Percentiles rank a stretch among this genome's conserved stretches.
Evolutionary conservation across 805 yeast genomes (phyloP).

Genomic region (Candida ipomoeae): DNA sequence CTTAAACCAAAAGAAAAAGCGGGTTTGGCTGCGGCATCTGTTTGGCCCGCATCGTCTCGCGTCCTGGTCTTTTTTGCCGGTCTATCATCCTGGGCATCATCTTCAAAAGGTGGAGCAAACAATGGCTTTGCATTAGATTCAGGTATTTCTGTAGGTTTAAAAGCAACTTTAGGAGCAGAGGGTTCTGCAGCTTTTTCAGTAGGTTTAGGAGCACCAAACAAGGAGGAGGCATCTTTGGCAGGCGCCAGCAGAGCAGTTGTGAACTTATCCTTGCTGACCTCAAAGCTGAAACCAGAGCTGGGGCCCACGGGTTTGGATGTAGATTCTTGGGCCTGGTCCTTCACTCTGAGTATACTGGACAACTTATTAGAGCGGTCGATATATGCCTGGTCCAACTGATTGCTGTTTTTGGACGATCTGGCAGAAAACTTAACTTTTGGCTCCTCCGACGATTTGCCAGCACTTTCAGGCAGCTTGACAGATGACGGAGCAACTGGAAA

Average conservation of each 20-base stretch:
- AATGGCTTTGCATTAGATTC: background rate
- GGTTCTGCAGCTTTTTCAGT: constrained; percentile 7
- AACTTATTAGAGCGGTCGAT: constrained; percentile 22
- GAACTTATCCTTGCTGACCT: constrained; percentile 28
- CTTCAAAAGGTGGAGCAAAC: constrained; percentile 5
- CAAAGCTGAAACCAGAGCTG: constrained; percentile 36
- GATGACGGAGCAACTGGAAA: constrained; percentile 13
- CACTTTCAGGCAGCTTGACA: background rate
- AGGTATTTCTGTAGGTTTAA: background rate
- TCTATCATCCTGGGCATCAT: background rate
- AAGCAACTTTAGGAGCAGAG: constrained; percentile 7
- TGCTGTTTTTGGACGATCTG: constrained; percentile 4
- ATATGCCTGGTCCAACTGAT: constrained; percentile 27
- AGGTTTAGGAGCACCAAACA: background rate
- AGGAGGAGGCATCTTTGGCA: background rate
- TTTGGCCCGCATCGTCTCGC: background rate
- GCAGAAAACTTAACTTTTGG: background rate
- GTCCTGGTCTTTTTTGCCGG: constrained; percentile 4
- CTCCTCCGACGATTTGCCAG: background rate
- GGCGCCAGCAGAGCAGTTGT: constrained; percentile 17
- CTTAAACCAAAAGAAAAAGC: background rate
- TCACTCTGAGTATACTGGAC: constrained; percentile 30
- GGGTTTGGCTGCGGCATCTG: background rate
- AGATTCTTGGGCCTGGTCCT: constrained; percentile 15
- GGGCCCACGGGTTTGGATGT: constrained; percentile 20